Evolutionary conservation across 768 basidiomycete species (phyloP), one percentile per base, ranked within the genome.

Genomic region (Boletus rubescentipes): DNA sequence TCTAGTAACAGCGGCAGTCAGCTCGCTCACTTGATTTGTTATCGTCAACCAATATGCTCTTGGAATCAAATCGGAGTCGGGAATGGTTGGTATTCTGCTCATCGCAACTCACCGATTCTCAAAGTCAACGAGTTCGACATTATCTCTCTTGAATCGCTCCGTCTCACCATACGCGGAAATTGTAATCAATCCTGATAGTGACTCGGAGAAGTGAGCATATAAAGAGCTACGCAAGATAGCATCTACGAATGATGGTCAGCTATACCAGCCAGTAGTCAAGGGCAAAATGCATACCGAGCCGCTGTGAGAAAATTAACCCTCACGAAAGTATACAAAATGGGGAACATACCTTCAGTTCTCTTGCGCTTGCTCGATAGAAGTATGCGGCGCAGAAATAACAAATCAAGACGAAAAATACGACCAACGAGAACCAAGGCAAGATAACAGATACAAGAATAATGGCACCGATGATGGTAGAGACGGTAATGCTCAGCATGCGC

Each of bases 201-300:
- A 90, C 73, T 97, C 94, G 3, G 91, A 91, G 71, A 97, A 97
- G 66, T 95, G 93, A 1, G 92, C 86, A 67, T 97, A 97, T 16
- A 98, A 72, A 0, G 87, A 86, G 0, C 90, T 89, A 26, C 93
- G 84, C 29, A 97, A 70, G n/a, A 96, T 78, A 23, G 91, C 85
- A 73, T 96, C 92, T 83, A 56, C 23, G 32, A 34, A 20, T 20
- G 12, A 12, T 37, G 4, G 5, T 53, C 32, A 60, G 40, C 10
- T 46, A 10, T 5, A 20, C 21, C 11, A 16, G 15, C 0, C n/a
- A 4, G 57, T 30, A 53, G 41, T 9, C n/a, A 12, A 20, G 7
- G 12, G 10, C 9, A 38, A 40, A 34, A n/a, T 59, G 23, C 56
- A 51, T 70, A 80, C 82, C 83, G 36, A 87, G 76, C 42, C 85